phyloP scores from a whole-genome alignment of 2,329 filamentous ascomycete species.

The Cercospora sp. region DNA sequence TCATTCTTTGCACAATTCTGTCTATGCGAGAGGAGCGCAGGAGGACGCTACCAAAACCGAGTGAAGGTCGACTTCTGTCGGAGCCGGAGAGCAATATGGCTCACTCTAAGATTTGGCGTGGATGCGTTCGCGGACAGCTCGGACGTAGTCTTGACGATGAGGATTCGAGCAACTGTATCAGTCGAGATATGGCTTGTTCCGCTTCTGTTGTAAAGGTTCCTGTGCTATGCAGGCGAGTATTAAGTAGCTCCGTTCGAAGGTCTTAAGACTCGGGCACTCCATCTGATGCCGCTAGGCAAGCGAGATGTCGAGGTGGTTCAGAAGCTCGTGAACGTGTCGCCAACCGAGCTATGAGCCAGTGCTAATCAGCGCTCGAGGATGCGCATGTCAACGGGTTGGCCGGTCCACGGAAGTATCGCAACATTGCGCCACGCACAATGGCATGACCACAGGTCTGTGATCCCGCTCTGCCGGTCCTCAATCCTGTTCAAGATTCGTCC shows the following conservation, averaged over 20 bases:
- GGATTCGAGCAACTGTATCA: not conserved
- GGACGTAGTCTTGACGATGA: not conserved
- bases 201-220: too few species aligned
- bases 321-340: not conserved
- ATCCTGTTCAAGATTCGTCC: slow-evolving; percentile 28
- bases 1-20: not conserved
- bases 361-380: not conserved
- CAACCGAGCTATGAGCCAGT: not conserved
- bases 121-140: not conserved
- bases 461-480: not conserved
- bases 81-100: not conserved
- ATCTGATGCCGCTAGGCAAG: not conserved
- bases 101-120: not conserved
- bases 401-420: not conserved
- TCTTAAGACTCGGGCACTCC: too few species aligned
- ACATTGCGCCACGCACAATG: not conserved
- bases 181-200: not conserved
- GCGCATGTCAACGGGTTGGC: not conserved
- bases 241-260: not conserved
- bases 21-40: not conserved
- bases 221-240: too few species aligned
- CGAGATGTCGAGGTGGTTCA: too few species aligned
- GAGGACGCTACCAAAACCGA: not conserved
- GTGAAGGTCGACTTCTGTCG: not conserved
- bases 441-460: not conserved